These are phyloP conservation scores for Termitomyces bulborhizus DNA, from an alignment of 768 basidiomycete genomes.

Conservation along the genomic window DNA sequence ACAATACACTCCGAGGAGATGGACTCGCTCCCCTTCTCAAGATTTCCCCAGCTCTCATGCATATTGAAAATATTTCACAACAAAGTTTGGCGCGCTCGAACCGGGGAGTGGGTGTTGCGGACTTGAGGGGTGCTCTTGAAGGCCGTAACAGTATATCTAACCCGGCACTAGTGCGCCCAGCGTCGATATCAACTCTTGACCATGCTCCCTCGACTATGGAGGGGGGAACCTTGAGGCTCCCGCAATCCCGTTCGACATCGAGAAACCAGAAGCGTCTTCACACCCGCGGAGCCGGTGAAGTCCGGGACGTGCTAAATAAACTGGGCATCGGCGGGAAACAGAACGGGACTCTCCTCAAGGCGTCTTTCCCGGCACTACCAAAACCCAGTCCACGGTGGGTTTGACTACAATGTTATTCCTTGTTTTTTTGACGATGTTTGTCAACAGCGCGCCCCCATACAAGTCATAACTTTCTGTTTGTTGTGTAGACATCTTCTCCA, in stretches of 20 bases:
- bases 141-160: slow-evolving; percentile 82
- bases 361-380: slow-evolving; percentile 59
- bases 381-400: slow-evolving; percentile 29
- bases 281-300: slow-evolving; percentile 57
- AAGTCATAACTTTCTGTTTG: slow-evolving; percentile 5
- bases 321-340: slow-evolving; percentile 74
- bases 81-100: slow-evolving; percentile 77
- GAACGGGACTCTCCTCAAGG: slow-evolving; percentile 56
- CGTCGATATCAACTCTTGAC: slow-evolving; percentile 75
- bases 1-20: slow-evolving; percentile 55
- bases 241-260: slow-evolving; percentile 50
- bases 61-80: slow-evolving; percentile 84
- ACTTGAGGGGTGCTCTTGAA: slow-evolving; percentile 84
- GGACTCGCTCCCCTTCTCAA: slow-evolving; percentile 70
- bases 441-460: slow-evolving; percentile 11
- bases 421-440: neutral
- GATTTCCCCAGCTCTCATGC: slow-evolving; percentile 83
- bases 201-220: slow-evolving; percentile 49
- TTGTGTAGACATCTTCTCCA: neutral
- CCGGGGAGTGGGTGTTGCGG: slow-evolving; percentile 79
- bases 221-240: slow-evolving; percentile 33
- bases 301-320: slow-evolving; percentile 74
- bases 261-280: slow-evolving; percentile 41
- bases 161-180: slow-evolving; percentile 56
- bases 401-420: neutral